A percentile compares a stretch with the other conserved stretches of the same genome.
These are phyloP conservation scores for Solanum hybrid DNA, from an alignment of 305 asterid species.

Conservation along the genomic window DNA sequence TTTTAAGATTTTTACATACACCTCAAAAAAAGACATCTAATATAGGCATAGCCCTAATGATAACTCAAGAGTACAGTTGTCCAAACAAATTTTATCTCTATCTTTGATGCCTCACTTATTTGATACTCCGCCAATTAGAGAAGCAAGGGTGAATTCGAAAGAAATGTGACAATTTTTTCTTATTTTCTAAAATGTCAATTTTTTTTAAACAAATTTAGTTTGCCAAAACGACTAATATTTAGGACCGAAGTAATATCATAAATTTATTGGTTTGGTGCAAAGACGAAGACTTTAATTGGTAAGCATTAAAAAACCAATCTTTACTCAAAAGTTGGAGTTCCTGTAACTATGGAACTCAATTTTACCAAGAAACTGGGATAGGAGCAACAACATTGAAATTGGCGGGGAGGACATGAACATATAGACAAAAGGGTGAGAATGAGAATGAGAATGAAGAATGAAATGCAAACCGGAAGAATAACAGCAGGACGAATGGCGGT, in stretches of 20 bases:
- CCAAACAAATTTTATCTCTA: background rate
- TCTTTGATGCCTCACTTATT: background rate
- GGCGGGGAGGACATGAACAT: background rate
- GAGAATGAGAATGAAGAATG: background rate
- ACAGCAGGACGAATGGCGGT: slow-evolving; percentile 71
- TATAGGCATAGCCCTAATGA: background rate
- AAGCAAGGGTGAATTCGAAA: background rate
- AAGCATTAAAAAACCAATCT: background rate
- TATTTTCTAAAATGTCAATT: too few relatives aligned
- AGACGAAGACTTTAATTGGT: background rate
- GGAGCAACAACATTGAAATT: background rate
- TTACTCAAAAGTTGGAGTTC: background rate
- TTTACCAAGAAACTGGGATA: background rate
- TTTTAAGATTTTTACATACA: background rate
- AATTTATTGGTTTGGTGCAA: background rate
- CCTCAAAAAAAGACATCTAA: background rate
- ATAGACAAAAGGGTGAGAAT: background rate
- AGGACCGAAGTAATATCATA: background rate
- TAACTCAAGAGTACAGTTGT: background rate
- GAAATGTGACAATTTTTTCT: too few relatives aligned
- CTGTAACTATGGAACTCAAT: background rate
- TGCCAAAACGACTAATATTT: too few relatives aligned
- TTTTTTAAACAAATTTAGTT: too few relatives aligned
- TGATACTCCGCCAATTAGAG: background rate
- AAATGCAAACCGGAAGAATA: slow-evolving; percentile 62